Evolutionary conservation across 345 rosid genomes (phyloP).

Genomic region (Litchi chinensis): DNA sequence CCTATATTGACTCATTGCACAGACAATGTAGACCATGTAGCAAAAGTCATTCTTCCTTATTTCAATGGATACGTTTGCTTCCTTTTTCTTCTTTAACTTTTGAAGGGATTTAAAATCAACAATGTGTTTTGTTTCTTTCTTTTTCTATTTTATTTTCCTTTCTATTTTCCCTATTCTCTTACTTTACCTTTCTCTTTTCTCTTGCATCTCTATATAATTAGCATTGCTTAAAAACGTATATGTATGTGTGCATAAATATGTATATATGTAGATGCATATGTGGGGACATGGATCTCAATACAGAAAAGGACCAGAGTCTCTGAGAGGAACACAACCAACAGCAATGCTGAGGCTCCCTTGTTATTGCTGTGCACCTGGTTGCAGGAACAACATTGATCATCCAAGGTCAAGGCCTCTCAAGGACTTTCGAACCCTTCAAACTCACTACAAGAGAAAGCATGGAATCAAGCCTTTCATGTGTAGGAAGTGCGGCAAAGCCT

Average conservation of each 20-base stretch:
- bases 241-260: conserved; percentile 15
- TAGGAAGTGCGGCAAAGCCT: conserved; percentile 88
- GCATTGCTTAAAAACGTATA: background rate
- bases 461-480: conserved; percentile 94
- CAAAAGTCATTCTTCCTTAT: background rate
- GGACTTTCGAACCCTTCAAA: conserved; percentile 97
- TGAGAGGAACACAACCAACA: conserved; percentile 93
- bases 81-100: background rate
- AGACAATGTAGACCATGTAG: background rate
- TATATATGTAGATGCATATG: conserved; percentile 83
- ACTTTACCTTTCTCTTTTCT: background rate
- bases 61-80: conserved; percentile 6
- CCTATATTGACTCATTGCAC: background rate
- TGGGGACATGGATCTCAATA: conserved; percentile 99
- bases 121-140: too few species aligned
- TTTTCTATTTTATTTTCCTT: background rate
- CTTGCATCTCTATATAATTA: background rate
- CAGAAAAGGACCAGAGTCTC: conserved; percentile 92
- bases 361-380: conserved; percentile 93
- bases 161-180: background rate
- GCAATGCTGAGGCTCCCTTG: conserved; percentile 95
- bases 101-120: background rate
- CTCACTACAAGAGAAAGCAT: conserved; percentile 96
- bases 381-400: conserved; percentile 94
- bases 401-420: conserved; percentile 88